A percentile compares a stretch with the other conserved stretches of the same genome.
phyloP scores from a whole-genome alignment of 441 rosid genomes.

The Populus tomentosa region DNA sequence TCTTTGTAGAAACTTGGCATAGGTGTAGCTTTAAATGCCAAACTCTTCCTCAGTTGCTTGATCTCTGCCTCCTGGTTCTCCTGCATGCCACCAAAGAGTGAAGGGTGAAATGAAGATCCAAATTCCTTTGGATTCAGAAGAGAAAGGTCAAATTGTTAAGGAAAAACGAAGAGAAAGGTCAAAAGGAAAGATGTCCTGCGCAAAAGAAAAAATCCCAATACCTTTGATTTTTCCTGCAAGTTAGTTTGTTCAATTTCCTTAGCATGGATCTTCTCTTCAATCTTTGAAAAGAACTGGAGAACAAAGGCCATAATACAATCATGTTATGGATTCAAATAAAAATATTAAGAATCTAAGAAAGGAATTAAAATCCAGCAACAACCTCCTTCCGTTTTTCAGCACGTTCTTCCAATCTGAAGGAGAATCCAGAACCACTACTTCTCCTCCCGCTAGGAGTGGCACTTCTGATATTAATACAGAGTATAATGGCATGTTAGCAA shows the following conservation, averaged over 20 bases:
- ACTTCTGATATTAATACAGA: constrained; percentile 34
- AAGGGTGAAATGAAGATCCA: too few species aligned
- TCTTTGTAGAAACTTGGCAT: too few species aligned
- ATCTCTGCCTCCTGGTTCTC: too few species aligned
- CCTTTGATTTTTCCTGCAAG: constrained; percentile 90
- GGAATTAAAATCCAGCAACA: constrained; percentile 1
- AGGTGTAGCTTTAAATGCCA: too few species aligned
- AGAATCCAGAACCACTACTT: constrained; percentile 66
- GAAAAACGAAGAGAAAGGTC: too few species aligned
- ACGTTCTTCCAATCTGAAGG: constrained; percentile 85
- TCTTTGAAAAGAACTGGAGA: constrained; percentile 75
- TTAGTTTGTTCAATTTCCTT: constrained; percentile 69
- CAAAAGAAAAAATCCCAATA: constrained; percentile 21
- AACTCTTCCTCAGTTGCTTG: too few species aligned
- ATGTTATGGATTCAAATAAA: not conserved
- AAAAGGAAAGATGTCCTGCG: not conserved
- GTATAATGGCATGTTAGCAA: not conserved
- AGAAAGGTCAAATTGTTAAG: too few species aligned
- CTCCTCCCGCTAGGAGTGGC: constrained; percentile 51
- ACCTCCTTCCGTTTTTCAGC: constrained; percentile 98
- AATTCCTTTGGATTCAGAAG: too few species aligned
- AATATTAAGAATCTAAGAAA: not conserved
- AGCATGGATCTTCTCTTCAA: constrained; percentile 90
- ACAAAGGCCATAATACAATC: not conserved
- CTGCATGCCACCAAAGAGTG: too few species aligned